Conservation (phyloP, 176 grass and related monocot genomes). For the Aegilops bicornis region DNA sequence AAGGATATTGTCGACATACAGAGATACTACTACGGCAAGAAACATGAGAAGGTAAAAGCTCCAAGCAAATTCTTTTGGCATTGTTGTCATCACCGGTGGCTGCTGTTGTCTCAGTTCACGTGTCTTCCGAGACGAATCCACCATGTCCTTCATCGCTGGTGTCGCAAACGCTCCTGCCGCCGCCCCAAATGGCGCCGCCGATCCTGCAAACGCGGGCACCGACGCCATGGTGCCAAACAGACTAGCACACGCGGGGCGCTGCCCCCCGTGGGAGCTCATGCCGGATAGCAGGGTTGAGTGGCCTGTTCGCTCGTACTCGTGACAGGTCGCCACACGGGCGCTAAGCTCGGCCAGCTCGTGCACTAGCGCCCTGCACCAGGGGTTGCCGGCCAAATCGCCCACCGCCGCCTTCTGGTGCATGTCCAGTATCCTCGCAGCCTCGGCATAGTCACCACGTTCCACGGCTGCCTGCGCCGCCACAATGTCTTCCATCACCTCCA, state of each 20-base stretch:
- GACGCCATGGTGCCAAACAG: neutral
- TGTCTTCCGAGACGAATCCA: conserved; percentile 28
- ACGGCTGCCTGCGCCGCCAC: conserved; percentile 20
- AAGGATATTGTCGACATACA: no score
- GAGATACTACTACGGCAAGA: no score
- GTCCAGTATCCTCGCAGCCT: conserved; percentile 37
- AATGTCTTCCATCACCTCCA: conserved; percentile 33
- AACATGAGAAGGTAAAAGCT: no score
- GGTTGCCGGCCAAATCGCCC: conserved; percentile 20
- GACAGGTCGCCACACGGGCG: conserved; percentile 34
- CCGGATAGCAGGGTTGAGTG: conserved; percentile 50
- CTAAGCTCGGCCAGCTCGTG: conserved; percentile 47
- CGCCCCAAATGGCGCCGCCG: no score
- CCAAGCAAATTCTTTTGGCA: no score
- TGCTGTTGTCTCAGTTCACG: neutral
- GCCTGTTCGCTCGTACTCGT: neutral
- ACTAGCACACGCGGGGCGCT: conserved; percentile 40
- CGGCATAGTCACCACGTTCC: conserved; percentile 20
- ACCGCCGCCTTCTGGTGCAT: neutral
- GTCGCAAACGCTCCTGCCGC: conserved; percentile 26
- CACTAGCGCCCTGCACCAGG: conserved; percentile 21
- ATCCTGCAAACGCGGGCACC: neutral
- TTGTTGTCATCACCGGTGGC: no score
- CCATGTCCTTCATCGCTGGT: conserved; percentile 56
- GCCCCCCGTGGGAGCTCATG: conserved; percentile 53